Base-by-base conservation (phyloP, 257 asterid species). In the Solanum sejunctum region DNA sequence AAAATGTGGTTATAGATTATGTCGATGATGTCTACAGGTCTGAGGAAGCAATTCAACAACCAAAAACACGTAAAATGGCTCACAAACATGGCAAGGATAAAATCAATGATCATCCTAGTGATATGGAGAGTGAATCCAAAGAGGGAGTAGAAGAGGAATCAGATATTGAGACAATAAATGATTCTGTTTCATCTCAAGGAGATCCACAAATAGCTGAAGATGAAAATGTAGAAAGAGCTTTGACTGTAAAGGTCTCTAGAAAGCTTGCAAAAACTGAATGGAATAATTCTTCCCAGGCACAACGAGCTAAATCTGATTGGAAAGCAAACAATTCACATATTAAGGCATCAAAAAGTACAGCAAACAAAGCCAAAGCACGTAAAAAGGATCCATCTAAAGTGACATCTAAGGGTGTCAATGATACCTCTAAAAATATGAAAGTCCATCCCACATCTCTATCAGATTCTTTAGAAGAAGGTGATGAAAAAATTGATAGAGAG, bases 101-200 rank as follows among this genome's bases (percentile, higher is more conserved):
- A 85, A 60, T 80, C 63, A 89, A 81, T 82, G 90, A 84, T 79
- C 89, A 86, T 86, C 86, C 91, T 80, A 85, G 88, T 87, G 95
- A 94, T 90, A 86, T 90, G 91, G 95, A 88, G 81, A 91, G 77
- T 82, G 93, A 86, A 55, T 80, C 75, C 55, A 86, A 87, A 80
- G 91, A 88, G 82, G 88, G 20, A 55, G 10, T 87, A 63, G 97
- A 85, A 54, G 97, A 92, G 87, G 98, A 88, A 84, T 93, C 98
- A 73, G 97, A 93, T 88, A 61, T 90, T 84, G 99, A 93, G 86
- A 92, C 96, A 56, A 83, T 89, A 63, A 85, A 72, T 88, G 97
- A 88, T 86, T 95, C 97, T 9, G 92, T 91, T 79, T 93, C 96
- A 86, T 94, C 95, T 84, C 94, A 90, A 64, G 95, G 95, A 43